These are phyloP conservation scores for Pouteria glomerata DNA, from an alignment of 148 eudicot species.

Conservation along the genomic window DNA sequence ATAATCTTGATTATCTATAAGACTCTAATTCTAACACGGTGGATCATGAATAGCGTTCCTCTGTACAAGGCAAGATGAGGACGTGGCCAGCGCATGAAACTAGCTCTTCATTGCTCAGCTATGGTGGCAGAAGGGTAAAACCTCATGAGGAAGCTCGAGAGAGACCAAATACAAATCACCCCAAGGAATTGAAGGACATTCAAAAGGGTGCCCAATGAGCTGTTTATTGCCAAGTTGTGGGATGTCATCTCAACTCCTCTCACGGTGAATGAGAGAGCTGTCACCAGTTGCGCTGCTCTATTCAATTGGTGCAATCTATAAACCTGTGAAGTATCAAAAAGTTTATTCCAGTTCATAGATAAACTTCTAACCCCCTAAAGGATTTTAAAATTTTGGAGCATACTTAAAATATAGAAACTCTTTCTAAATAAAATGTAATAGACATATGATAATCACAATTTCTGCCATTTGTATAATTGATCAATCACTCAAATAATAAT, in stretches of 20 bases:
- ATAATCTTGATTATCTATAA: no score
- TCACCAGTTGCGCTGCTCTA: constrained; percentile 95
- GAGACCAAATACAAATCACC: constrained; percentile 89
- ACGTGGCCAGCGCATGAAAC: background rate
- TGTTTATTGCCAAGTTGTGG: constrained; percentile 85
- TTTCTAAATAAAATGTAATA: background rate
- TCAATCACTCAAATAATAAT: no score
- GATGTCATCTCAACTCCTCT: constrained; percentile 94
- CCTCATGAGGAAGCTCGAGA: constrained; percentile 82
- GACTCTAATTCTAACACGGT: no score
- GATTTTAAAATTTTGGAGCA: background rate
- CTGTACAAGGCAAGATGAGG: background rate
- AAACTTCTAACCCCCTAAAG: background rate
- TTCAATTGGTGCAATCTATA: constrained; percentile 94
- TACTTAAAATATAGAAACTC: background rate
- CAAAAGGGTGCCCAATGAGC: constrained; percentile 72
- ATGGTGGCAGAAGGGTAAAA: constrained; percentile 45
- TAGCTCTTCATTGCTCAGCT: constrained; percentile 22
- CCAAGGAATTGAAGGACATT: constrained; percentile 88
- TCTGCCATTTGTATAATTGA: background rate
- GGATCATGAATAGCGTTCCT: background rate
- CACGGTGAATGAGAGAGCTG: constrained; percentile 90
- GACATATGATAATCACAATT: background rate
- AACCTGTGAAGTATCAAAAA: constrained; percentile 38
- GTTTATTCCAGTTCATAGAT: background rate